Evolutionary conservation across 192 early-diverging fungal genomes (phyloP), one percentile per base, ranked within the genome.

Genomic region (Paraglomus brasilianum): DNA sequence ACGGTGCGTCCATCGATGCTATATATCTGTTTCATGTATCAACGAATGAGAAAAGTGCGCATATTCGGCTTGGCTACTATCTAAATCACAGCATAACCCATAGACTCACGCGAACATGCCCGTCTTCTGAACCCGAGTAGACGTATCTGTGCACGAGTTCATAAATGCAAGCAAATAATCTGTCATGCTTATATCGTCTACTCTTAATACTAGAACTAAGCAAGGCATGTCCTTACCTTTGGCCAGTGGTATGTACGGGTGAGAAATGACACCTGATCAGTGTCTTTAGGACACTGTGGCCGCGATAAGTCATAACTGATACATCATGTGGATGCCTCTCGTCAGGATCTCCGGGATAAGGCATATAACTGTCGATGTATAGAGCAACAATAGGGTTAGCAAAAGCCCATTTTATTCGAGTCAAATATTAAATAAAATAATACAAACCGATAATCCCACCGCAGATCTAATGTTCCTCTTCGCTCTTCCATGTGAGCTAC

Each of bases 191-290:
- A n/a, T n/a, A n/a, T n/a, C n/a, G n/a, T n/a, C n/a, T n/a, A n/a
- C n/a, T n/a, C n/a, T n/a, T 1, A 14, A 7, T 24, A 15, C 4
- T 9, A 59, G 41, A 41, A 13, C 41, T 38, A 59, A 59, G 40
- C n/a, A n/a, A n/a, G n/a, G n/a, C n/a, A n/a, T n/a, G n/a, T n/a
- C n/a, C 13, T 24, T 63, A 63, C 50, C 74, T 76, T 60, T 89
- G 83, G 1, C 85, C 85, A 8, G 85, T 90, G 30, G 73, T 68
- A 55, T 65, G 64, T 5, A 24, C 57, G 0, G 89, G 89, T 9
- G 86, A 86, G 56, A 87, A 91, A 66, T 88, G 83, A 65, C 89
- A 89, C 47, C 89, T 81, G 48, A 91, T 91, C 36, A 91, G 62
- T 0, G 89, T 91, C 49, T 80, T 68, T 5, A 91, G 63, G 1